These are phyloP conservation scores for Schoenoplectus tabernaemontani DNA, from an alignment of 202 grass and related monocot genomes.

Conservation along the genomic window DNA sequence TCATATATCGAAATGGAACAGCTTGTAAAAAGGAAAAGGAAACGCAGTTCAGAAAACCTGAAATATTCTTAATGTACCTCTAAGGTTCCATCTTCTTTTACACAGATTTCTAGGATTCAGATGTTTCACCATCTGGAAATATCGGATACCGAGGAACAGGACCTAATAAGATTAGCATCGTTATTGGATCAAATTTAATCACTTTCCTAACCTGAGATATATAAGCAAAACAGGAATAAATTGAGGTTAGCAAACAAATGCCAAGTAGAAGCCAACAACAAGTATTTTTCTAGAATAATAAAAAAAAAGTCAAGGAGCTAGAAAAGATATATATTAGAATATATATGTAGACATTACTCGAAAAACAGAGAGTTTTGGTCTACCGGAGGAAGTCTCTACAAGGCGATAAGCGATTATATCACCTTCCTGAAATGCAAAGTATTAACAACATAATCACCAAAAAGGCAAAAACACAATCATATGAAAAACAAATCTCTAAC, in stretches of 20 bases:
- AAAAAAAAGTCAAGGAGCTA: background rate
- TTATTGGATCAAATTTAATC: slow-evolving; percentile 20
- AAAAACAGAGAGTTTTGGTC: slow-evolving; percentile 14
- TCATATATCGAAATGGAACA: background rate
- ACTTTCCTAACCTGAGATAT: slow-evolving; percentile 18
- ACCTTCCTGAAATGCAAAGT: slow-evolving; percentile 17
- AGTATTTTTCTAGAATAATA: background rate
- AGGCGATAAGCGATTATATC: slow-evolving; percentile 21
- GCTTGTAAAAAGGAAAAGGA: background rate
- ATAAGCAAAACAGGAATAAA: background rate
- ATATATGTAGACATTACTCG: background rate
- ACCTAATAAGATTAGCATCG: slow-evolving; percentile 13
- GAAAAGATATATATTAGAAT: too few species aligned
- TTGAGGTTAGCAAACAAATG: background rate
- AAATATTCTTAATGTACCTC: slow-evolving; percentile 3
- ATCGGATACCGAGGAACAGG: slow-evolving; percentile 12
- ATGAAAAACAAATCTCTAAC: background rate
- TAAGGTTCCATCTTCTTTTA: slow-evolving; percentile 27
- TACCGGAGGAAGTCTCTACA: slow-evolving; percentile 11
- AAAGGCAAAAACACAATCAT: background rate
- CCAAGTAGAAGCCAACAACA: background rate
- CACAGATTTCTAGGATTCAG: slow-evolving; percentile 9
- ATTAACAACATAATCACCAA: background rate
- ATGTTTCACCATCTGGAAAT: slow-evolving; percentile 18
- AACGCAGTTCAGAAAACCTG: background rate